Percentiles rank a stretch among this genome's conserved stretches.
phyloP scores from a whole-genome alignment of 2,329 filamentous ascomycete genomes.

The Apiospora koreana region DNA sequence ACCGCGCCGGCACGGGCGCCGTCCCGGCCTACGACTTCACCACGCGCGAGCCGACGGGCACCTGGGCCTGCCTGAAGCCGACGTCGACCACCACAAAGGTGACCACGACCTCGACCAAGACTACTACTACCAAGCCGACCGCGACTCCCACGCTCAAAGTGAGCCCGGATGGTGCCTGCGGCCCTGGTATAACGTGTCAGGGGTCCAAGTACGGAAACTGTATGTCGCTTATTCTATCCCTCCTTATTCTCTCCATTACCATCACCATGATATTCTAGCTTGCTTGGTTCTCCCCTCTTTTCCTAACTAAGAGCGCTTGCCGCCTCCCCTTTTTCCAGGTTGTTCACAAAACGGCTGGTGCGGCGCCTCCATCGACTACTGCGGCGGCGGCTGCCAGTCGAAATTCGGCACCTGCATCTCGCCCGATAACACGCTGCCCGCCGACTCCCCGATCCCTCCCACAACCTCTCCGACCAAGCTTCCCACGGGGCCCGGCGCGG shows the following conservation, averaged over 20 bases:
- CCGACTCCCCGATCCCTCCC: slow-evolving; percentile 23
- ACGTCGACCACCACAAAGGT: slow-evolving; percentile 1
- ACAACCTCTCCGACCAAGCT: slow-evolving; percentile 15
- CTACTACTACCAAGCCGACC: slow-evolving; percentile 16
- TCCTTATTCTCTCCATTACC: neutral
- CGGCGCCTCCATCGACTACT: slow-evolving; percentile 31
- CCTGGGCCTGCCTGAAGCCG: slow-evolving; percentile 25
- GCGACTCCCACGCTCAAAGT: slow-evolving; percentile 24
- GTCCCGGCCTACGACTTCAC: slow-evolving; percentile 29
- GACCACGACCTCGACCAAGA: slow-evolving; percentile 13
- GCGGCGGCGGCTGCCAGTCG: slow-evolving; percentile 25
- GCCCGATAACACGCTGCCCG: slow-evolving; percentile 22
- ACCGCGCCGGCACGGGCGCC: slow-evolving; percentile 39
- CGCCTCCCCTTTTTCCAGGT: slow-evolving; percentile 19
- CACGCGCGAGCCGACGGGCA: slow-evolving; percentile 28
- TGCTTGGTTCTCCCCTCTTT: neutral
- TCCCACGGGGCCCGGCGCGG: slow-evolving; percentile 18
- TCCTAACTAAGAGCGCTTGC: slow-evolving; percentile 7
- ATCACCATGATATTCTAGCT: neutral
- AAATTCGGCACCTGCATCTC: slow-evolving; percentile 25
- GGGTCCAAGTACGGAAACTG: slow-evolving; percentile 30
- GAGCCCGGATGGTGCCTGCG: slow-evolving; percentile 29
- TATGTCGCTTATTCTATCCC: slow-evolving; percentile 21
- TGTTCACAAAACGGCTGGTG: slow-evolving; percentile 30
- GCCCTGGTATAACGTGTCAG: slow-evolving; percentile 27